These are phyloP conservation scores for Aspergillus costaricaensis DNA, from an alignment of 2,329 filamentous ascomycete species.

Conservation along the genomic window DNA sequence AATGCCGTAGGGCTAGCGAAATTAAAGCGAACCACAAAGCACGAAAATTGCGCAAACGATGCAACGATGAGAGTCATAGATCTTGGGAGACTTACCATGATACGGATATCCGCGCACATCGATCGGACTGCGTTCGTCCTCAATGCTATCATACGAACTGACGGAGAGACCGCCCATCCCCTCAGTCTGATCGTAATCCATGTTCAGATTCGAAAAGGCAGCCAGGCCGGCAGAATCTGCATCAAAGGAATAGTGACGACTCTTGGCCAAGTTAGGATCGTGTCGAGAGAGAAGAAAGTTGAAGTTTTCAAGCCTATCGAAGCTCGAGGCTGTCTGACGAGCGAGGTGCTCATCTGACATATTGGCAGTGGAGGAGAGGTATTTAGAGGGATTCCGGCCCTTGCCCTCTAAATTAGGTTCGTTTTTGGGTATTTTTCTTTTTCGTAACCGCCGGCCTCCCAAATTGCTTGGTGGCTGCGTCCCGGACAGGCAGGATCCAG, in stretches of 20 bases:
- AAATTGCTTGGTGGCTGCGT: constrained; percentile 19
- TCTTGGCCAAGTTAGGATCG: constrained; percentile 33
- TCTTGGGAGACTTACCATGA: constrained; percentile 40
- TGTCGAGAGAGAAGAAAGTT: constrained; percentile 39
- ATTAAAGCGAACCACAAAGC: constrained; percentile 30
- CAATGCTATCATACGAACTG: constrained; percentile 46
- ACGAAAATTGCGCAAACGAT: constrained; percentile 38
- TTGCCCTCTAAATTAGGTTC: constrained; percentile 16
- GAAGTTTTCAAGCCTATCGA: constrained; percentile 41
- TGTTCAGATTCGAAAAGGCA: constrained; percentile 34
- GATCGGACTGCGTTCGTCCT: constrained; percentile 41
- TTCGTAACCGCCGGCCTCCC: constrained; percentile 12
- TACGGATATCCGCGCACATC: constrained; percentile 43
- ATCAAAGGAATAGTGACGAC: constrained; percentile 43
- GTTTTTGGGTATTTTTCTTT: constrained; percentile 16
- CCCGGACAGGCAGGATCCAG: constrained; percentile 18
- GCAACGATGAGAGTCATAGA: constrained; percentile 32
- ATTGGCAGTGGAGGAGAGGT: constrained; percentile 22
- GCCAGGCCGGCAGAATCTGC: constrained; percentile 35
- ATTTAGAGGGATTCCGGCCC: constrained; percentile 17
- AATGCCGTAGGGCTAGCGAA: constrained; percentile 18
- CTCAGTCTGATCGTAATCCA: constrained; percentile 45
- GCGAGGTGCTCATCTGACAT: constrained; percentile 38
- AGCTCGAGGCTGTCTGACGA: constrained; percentile 29
- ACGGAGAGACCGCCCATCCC: constrained; percentile 44